A percentile compares a stretch with the other conserved stretches of the same genome.
Conservation (phyloP, 1,284 basidiomycete species). For the Melampsora larici-populina region DNA sequence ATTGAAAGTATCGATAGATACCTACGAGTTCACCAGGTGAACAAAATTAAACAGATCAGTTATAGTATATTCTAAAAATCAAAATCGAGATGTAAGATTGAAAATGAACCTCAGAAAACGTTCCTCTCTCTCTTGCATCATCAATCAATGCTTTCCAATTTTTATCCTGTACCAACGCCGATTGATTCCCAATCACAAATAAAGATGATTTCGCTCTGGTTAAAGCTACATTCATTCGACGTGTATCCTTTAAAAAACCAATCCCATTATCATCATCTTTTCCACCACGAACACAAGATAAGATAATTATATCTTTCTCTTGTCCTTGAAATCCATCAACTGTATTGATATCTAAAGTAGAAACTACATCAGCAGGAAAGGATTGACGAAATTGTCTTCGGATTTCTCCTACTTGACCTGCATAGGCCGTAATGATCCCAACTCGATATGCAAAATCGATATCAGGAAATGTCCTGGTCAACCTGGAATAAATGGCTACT, state of each 20-base stretch:
- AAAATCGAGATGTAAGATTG: neutral
- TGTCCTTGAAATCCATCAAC: slow-evolving; percentile 98
- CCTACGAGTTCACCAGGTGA: neutral
- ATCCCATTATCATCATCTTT: slow-evolving; percentile 62
- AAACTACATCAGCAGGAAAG: slow-evolving; percentile 71
- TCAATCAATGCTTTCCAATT: slow-evolving; percentile 66
- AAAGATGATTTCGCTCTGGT: slow-evolving; percentile 92
- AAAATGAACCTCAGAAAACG: slow-evolving; percentile 30
- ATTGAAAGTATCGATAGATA: slow-evolving; percentile 33
- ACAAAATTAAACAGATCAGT: neutral
- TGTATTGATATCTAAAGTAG: slow-evolving; percentile 87
- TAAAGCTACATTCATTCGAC: slow-evolving; percentile 95
- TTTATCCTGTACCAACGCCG: slow-evolving; percentile 52
- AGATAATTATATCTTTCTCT: slow-evolving; percentile 92
- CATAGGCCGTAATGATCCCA: slow-evolving; percentile 90
- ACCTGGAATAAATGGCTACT: slow-evolving; percentile 71
- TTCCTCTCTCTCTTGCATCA: slow-evolving; percentile 50
- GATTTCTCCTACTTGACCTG: slow-evolving; percentile 72
- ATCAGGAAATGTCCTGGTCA: slow-evolving; percentile 65
- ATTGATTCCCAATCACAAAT: slow-evolving; percentile 82
- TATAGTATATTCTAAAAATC: neutral
- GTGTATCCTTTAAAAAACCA: slow-evolving; percentile 60
- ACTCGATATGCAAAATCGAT: slow-evolving; percentile 67
- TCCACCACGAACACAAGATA: slow-evolving; percentile 77
- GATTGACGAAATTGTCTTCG: slow-evolving; percentile 66